Evolutionary conservation across 257 asterid genomes (phyloP), one percentile per base, ranked within the genome.

Genomic region (Rhazya stricta): DNA sequence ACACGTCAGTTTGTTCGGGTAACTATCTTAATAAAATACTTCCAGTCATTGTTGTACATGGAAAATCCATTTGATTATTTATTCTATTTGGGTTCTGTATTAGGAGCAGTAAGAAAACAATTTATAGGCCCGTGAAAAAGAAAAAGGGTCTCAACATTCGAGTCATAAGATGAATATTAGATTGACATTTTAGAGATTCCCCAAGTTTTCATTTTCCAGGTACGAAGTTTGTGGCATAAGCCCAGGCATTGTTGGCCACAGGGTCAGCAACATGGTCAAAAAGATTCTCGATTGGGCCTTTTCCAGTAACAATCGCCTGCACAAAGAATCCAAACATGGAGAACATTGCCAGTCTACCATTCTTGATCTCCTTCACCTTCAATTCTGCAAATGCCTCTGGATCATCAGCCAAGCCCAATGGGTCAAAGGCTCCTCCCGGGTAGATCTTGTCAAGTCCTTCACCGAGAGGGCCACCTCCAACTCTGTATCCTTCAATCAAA

Each of bases 391-490:
- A 87, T 19, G 85, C 82, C 37, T 87, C 89, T 0, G 91, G 89
- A 25, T 87, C 91, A 67, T 87, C 91, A 23, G 91, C 91, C 60
- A 87, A 60, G 0, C 96, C 97, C 77, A 91, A 80, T 9, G 97
- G 97, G 87, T 91, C 97, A 29, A 91, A 91, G 1, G 91, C 76
- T 23, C 98, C 98, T 0, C 97, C 98, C 0, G 98, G 98, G 79
- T 91, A 93, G 43, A 93, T 67, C 87, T 91, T 89, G 80, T 93
- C 98, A 12, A 93, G 91, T 5, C 97, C 98, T 75, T 91, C 96
- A 0, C 98, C 97, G 0, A 93, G 88, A 7, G 98, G 98, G 53
- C 97, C 98, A 2, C 98, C 97, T 1, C 97, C 98, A 1, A 93
- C 89, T 48, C 96, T 84, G 89, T 93, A 93, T 0, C 98, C 98